Conservation (phyloP, 257 asterid species). For the Fraxinus cuspidata region DNA sequence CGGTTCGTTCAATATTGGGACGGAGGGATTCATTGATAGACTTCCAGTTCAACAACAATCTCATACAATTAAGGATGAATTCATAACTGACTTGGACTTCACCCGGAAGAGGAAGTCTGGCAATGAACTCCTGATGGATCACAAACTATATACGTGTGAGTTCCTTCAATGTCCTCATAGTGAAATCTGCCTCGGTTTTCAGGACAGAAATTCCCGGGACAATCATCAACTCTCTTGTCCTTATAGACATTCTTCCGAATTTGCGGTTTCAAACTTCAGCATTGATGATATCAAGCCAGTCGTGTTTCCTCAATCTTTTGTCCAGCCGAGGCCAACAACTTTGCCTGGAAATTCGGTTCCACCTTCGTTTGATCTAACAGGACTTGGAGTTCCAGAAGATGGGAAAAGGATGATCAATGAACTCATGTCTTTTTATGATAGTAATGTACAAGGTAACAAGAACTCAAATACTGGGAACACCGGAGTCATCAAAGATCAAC, state of each 20-base stretch:
- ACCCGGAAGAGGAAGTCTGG: slow-evolving; percentile 61
- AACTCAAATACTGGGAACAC: slow-evolving; percentile 28
- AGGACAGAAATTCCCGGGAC: slow-evolving; percentile 59
- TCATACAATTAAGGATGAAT: slow-evolving; percentile 44
- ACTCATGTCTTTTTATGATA: slow-evolving; percentile 68
- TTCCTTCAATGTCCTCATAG: slow-evolving; percentile 67
- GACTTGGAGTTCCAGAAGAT: slow-evolving; percentile 76
- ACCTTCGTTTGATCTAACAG: slow-evolving; percentile 53
- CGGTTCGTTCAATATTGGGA: slow-evolving; percentile 38
- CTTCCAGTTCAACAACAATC: slow-evolving; percentile 42
- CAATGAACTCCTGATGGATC: slow-evolving; percentile 51
- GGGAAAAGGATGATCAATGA: slow-evolving; percentile 69
- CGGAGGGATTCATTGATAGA: slow-evolving; percentile 41
- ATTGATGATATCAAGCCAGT: slow-evolving; percentile 47
- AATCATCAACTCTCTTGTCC: slow-evolving; percentile 75
- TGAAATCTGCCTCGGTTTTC: slow-evolving; percentile 60
- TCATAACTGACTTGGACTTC: slow-evolving; percentile 49
- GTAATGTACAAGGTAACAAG: slow-evolving; percentile 47
- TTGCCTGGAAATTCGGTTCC: slow-evolving; percentile 28
- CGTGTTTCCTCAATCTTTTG: slow-evolving; percentile 48
- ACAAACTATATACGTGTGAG: slow-evolving; percentile 69
- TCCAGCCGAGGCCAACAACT: slow-evolving; percentile 37
- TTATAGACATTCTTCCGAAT: slow-evolving; percentile 34
- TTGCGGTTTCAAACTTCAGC: slow-evolving; percentile 44
- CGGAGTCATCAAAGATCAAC: slow-evolving; percentile 31